A percentile compares a stretch with the other conserved stretches of the same genome.
phyloP scores from a whole-genome alignment of 768 basidiomycete species.

The Macrocybe gigantea region DNA sequence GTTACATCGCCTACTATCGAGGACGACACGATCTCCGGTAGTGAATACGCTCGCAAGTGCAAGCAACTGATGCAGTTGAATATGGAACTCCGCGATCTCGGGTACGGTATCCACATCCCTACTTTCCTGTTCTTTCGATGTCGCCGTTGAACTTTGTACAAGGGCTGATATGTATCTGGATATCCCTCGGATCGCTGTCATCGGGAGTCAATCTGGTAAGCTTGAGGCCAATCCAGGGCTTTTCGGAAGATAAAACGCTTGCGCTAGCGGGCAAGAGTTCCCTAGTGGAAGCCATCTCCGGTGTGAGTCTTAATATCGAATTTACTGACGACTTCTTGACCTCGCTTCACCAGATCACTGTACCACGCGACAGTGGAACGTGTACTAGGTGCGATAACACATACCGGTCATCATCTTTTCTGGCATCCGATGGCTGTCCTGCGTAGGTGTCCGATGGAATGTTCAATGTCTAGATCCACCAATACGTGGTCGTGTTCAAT shows the following conservation, averaged over 20 bases:
- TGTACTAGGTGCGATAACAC: slow-evolving; percentile 22
- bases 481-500: slow-evolving; percentile 31
- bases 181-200: slow-evolving; percentile 43
- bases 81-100: too few species aligned
- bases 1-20: too few species aligned
- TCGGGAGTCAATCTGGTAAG: slow-evolving; percentile 39
- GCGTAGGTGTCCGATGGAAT: slow-evolving; percentile 30
- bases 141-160: too few species aligned
- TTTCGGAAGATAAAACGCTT: slow-evolving; percentile 9
- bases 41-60: too few species aligned
- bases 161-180: slow-evolving; percentile 20
- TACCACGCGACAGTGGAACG: slow-evolving; percentile 43
- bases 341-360: slow-evolving; percentile 28
- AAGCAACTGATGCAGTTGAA: too few species aligned
- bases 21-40: too few species aligned
- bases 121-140: too few species aligned
- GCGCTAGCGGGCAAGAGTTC: slow-evolving; percentile 24
- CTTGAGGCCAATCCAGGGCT: not conserved
- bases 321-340: slow-evolving; percentile 1
- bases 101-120: too few species aligned
- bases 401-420: too few species aligned
- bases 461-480: slow-evolving; percentile 19
- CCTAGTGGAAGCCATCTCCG: slow-evolving; percentile 45
- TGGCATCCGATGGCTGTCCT: too few species aligned
- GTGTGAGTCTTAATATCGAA: slow-evolving; percentile 18